phyloP scores from a whole-genome alignment of 2,329 filamentous ascomycete species.

The Cytospora schulzeri region DNA sequence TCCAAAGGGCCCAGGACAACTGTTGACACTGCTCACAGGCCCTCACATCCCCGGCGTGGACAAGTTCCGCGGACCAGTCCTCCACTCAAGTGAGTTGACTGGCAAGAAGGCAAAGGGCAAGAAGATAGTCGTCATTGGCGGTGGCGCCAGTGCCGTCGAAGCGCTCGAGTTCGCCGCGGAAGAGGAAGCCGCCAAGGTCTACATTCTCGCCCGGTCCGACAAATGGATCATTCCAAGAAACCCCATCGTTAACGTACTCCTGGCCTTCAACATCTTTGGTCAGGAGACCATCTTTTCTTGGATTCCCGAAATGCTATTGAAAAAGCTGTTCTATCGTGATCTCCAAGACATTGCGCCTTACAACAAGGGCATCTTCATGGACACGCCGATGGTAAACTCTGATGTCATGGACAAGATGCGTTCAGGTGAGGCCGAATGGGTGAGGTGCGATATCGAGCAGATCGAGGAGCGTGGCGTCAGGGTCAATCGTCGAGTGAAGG shows the following conservation, averaged over 20 bases:
- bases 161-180: constrained; percentile 77
- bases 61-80: constrained; percentile 70
- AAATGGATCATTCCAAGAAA: constrained; percentile 91
- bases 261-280: constrained; percentile 78
- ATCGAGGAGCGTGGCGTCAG: constrained; percentile 65
- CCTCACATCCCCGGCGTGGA: constrained; percentile 71
- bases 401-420: constrained; percentile 78
- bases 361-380: constrained; percentile 74
- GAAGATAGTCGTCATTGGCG: constrained; percentile 74
- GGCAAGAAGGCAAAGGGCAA: constrained; percentile 73
- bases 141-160: constrained; percentile 80
- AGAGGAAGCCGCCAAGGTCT: constrained; percentile 66
- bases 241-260: constrained; percentile 69
- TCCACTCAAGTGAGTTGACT: constrained; percentile 75
- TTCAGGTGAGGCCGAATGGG: constrained; percentile 71
- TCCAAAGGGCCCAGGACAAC: not conserved
- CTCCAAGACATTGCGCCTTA: constrained; percentile 72
- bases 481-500: constrained; percentile 72
- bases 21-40: constrained; percentile 52
- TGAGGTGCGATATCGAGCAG: constrained; percentile 75
- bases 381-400: constrained; percentile 86
- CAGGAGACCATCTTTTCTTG: constrained; percentile 74
- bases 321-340: constrained; percentile 81
- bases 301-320: constrained; percentile 76
- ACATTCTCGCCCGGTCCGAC: constrained; percentile 74